Base-by-base conservation (phyloP, 1,284 basidiomycete genomes). In the Sphagnurus paluster region DNA sequence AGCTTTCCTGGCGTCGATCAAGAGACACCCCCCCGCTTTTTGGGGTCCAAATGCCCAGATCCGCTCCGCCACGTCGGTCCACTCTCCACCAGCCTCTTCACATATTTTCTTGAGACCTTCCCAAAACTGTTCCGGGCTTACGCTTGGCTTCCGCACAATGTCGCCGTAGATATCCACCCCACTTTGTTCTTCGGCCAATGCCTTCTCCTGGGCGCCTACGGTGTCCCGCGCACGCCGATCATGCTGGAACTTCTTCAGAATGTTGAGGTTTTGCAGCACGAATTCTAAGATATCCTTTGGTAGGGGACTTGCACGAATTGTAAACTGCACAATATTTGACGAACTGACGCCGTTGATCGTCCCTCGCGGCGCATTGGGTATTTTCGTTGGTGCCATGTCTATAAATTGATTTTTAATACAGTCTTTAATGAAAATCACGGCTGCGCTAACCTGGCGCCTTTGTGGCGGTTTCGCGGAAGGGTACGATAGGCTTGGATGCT, bases 31-130 rank as follows among this genome's bases (percentile, higher is more conserved):
- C 0, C 96, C 96, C 14, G 89, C 82, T 42, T 82, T 72, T 53
- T 90, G 87, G 0, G 97, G 96, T 0, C 97, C 97, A 66, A 98
- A 96, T 11, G 90, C 82, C 89, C 93, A 96, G 1, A 97, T 80
- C 44, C 73, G 77, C 39, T 93, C 87, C 0, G 74, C 76, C 6
- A 94, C 63, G 39, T 80, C 80, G 2, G 65, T 67, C 94, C 95
- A 98, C 53, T 98, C 93, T 2, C 82, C 77, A 2, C 93, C 94
- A 3, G 75, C 82, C 46, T 80, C 74, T 34, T 74, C 68, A 55
- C 90, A 89, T 21, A 84, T 75, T 7, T 75, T 72, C n/a, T 77
- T 71, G 5, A 98, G 70, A 33, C 75, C 73, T 3, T 67, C 63
- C 93, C 94, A 98, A 64, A 97, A 98, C 42, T 90, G 78, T 42